Evolutionary conservation across 2,329 filamentous ascomycete genomes (phyloP), one percentile per base, ranked within the genome.

Genomic region (Reticulascus tulasneorum): DNA sequence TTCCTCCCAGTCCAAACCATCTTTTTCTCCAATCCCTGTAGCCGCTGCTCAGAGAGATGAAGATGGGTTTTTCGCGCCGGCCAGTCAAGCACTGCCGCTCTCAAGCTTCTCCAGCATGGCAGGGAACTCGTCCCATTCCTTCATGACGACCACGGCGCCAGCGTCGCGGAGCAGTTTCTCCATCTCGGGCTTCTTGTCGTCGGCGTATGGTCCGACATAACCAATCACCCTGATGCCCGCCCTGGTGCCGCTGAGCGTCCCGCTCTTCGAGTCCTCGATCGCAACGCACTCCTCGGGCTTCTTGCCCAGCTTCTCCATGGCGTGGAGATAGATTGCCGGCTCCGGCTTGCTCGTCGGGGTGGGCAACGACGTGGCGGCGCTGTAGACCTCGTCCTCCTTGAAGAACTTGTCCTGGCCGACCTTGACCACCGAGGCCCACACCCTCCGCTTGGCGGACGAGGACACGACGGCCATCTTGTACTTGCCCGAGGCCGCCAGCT

Each of bases 321-420:
- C 85, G 59, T 83, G 75, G 46, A 88, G 64, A 69, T 95, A 95
- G 64, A 95, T 84, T 48, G 86, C 86, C 13, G 90, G 89, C 63
- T 94, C 86, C 12, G 89, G 89, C 76, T 95, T 95, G 62, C 80
- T 86, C 37, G 86, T 90, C n/a, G 89, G 89, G 54, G 71, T 78
- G 38, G 77, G 69, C 50, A 95, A 75, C 40, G 82, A 87, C 21
- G 82, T 86, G 38, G 87, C 87, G 37, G 89, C 89, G 28, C 82
- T 87, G 75, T 85, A 95, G 58, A 94, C 74, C 49, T 80, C 73
- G 49, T 86, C 75, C 19, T 73, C 65, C n/a, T 69, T 67, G 68
- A 95, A 94, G 74, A 80, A 94, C 63, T 83, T 80, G 61, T 81
- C 81, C 60, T 91, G 84, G 44, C 75, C 79, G 42, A 86, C 84